Percentiles rank a stretch among this genome's conserved stretches.
phyloP scores from a whole-genome alignment of 495 filamentous ascomycete species.

The Hyaloscypha variabilis region DNA sequence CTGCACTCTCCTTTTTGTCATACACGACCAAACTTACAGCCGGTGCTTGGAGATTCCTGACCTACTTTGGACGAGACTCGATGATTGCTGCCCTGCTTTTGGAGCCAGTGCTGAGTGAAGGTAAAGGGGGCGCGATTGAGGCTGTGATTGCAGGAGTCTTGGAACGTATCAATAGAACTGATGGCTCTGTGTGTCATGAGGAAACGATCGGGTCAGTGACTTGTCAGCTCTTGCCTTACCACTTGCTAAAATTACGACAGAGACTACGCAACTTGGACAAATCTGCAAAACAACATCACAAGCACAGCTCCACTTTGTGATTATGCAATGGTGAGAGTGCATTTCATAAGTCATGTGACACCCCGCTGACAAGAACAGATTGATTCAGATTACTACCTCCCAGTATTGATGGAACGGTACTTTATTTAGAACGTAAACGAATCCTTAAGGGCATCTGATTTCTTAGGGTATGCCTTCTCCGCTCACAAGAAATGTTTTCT shows the following conservation, averaged over 20 bases:
- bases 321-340: constrained; percentile 56
- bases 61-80: constrained; percentile 68
- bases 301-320: constrained; percentile 57
- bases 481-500: constrained; percentile 14
- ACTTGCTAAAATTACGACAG: constrained; percentile 23
- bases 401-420: constrained; percentile 59
- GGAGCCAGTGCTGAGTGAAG: constrained; percentile 58
- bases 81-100: constrained; percentile 62
- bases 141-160: constrained; percentile 62
- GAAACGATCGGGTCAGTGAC: constrained; percentile 58
- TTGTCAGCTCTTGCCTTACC: background rate
- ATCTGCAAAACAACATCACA: constrained; percentile 52
- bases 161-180: constrained; percentile 59
- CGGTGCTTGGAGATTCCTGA: constrained; percentile 68
- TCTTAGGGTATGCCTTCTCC: constrained; percentile 42
- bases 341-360: background rate
- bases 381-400: constrained; percentile 66
- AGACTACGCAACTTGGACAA: constrained; percentile 64
- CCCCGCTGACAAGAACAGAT: constrained; percentile 35
- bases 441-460: constrained; percentile 39
- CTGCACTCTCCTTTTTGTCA: constrained; percentile 62
- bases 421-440: constrained; percentile 53
- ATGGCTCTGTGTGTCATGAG: constrained; percentile 65
- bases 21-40: constrained; percentile 64
- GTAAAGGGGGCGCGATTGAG: constrained; percentile 57